phyloP scores from a whole-genome alignment of 2,329 filamentous ascomycete species.

The Fusarium zealandicum region DNA sequence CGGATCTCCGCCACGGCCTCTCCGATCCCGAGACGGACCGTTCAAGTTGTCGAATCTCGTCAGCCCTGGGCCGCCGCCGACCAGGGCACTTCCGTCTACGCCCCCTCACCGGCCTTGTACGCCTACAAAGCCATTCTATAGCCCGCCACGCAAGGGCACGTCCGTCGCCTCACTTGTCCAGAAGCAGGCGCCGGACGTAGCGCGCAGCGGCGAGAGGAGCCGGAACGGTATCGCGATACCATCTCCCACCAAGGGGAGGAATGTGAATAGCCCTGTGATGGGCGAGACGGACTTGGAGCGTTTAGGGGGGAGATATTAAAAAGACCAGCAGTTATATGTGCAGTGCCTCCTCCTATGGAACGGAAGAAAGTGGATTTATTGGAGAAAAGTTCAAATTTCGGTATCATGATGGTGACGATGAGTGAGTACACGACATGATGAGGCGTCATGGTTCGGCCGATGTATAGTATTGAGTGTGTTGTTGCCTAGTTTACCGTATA shows the following conservation, averaged over 20 bases:
- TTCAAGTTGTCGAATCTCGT: slow-evolving; percentile 32
- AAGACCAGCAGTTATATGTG: neutral
- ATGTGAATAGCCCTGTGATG: slow-evolving; percentile 20
- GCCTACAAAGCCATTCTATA: slow-evolving; percentile 19
- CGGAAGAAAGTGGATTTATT: neutral
- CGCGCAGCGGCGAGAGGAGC: slow-evolving; percentile 45
- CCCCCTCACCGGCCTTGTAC: slow-evolving; percentile 23
- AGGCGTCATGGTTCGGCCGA: neutral
- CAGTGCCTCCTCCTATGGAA: neutral
- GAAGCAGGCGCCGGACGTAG: slow-evolving; percentile 21
- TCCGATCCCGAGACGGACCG: slow-evolving; percentile 15
- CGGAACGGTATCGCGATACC: slow-evolving; percentile 35
- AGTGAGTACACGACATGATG: slow-evolving; percentile 4
- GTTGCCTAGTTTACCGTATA: slow-evolving; percentile 12
- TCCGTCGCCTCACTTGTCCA: slow-evolving; percentile 12
- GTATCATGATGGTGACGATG: neutral
- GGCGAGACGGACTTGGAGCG: slow-evolving; percentile 40
- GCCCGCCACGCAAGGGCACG: slow-evolving; percentile 14
- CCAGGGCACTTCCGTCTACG: slow-evolving; percentile 47
- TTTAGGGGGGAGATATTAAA: slow-evolving; percentile 40
- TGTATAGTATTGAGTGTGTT: slow-evolving; percentile 2
- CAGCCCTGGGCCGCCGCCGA: slow-evolving; percentile 55
- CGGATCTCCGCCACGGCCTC: slow-evolving; percentile 23
- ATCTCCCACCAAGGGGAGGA: slow-evolving; percentile 8
- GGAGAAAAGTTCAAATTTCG: neutral